Base-by-base conservation (phyloP, 169 alveolate genomes). In the Besnoitia besnoiti region DNA sequence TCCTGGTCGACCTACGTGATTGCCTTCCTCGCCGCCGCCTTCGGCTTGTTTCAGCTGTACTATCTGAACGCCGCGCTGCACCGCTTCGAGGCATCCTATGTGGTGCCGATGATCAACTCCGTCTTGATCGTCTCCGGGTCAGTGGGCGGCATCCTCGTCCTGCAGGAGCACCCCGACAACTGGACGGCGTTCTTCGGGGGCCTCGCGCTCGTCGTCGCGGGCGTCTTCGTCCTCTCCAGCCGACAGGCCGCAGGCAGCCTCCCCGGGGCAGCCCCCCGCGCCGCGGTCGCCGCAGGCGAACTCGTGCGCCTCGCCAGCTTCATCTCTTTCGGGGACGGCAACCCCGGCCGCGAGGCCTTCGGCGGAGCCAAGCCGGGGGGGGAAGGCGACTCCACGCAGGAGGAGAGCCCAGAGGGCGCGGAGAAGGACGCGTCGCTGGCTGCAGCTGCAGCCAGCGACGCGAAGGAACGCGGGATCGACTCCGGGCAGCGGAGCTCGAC, bases 91-190 rank as follows among this genome's bases (percentile, higher is more conserved):
- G 92, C 92, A 35, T 27, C 37, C 49, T 87, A 61, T 42, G 92
- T 87, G 42, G 73, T 87, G 5, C 92, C 92, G 1, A 67, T 87
- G 77, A 87, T 55, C 77, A 87, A 87, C 50, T 47, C 79, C 40
- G 67, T 87, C 27, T 39, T 87, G 44, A 55, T 87, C 67, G 59
- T 90, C 35, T 47, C 89, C 80, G 92, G 92, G 8, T n/a, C 73
- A 0, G 89, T 87, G 3, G 92, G 92, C 55, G 92, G 92, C 42
- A 87, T 87, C 42, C 40, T 51, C 79, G 27, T 87, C 21, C 92
- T 87, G 21, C 59, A 87, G 44, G 92, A 87, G n/a, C 37, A 47
- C 46, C 92, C 92, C 84, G 51, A 87, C 55, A 87, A 55, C 49
- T n/a, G 46, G 37, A 19, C 89, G 19, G 42, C 44, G 90, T 87